Evolutionary conservation across 495 filamentous ascomycete genomes (phyloP).

Genomic region (Wilcoxina mikolae): DNA sequence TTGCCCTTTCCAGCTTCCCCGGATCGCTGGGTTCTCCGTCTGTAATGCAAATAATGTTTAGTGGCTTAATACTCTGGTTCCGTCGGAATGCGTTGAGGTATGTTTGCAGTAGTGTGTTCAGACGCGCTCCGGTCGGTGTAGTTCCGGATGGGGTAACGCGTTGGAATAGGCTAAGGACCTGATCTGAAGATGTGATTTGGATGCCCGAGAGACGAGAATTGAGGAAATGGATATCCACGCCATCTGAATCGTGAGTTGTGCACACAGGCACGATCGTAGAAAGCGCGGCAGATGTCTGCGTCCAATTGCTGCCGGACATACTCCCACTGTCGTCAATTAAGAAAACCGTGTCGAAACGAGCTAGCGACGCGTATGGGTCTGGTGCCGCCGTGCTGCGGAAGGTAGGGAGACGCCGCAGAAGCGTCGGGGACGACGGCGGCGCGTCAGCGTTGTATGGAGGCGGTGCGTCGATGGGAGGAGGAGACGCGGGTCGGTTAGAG

Average conservation of each 20-base stretch:
- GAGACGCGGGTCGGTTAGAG: too few relatives aligned
- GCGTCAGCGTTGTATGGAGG: too few relatives aligned
- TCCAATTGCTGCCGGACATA: constrained; percentile 67
- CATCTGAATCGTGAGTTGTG: constrained; percentile 66
- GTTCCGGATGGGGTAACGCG: constrained; percentile 14
- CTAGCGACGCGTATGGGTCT: constrained; percentile 61
- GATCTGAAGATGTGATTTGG: constrained; percentile 1
- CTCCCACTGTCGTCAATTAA: constrained; percentile 83
- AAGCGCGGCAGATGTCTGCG: constrained; percentile 56
- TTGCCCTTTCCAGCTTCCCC: constrained; percentile 51
- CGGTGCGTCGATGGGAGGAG: too few relatives aligned
- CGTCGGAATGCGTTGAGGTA: constrained; percentile 14
- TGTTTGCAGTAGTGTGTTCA: constrained; percentile 12
- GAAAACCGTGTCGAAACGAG: constrained; percentile 75
- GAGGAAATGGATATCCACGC: constrained; percentile 87
- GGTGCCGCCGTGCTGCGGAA: constrained; percentile 17
- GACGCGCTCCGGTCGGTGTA: constrained; percentile 19
- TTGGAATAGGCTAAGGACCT: constrained; percentile 16
- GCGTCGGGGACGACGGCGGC: too few relatives aligned
- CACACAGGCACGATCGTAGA: constrained; percentile 72
- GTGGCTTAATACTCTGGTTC: constrained; percentile 43
- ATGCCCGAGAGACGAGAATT: constrained; percentile 38
- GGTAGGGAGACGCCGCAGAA: not conserved
- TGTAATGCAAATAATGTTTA: constrained; percentile 91
- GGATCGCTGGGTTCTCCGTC: constrained; percentile 69